Base-by-base conservation (phyloP, 2,329 filamentous ascomycete species). In the Penicillium sp. region DNA sequence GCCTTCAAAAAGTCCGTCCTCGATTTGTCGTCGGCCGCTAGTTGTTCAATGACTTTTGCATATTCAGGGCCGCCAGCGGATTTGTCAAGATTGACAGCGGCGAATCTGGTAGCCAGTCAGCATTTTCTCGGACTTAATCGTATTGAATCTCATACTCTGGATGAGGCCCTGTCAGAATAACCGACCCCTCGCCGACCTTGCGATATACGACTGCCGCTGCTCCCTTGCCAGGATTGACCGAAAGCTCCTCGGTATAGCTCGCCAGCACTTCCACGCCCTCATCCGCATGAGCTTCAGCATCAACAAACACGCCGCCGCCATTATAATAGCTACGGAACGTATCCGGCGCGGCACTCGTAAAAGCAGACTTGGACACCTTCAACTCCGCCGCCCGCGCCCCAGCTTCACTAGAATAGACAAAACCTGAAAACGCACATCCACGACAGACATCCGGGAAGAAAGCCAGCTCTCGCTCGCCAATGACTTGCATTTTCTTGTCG, bases 301-400 rank as follows among this genome's bases (percentile, higher is more conserved):
- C 87, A 1, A 96, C 90, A 75, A 97, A 99, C 1, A 96, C 85
- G 3, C 94, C 92, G 0, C 94, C 94, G 0, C 94, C 94, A 64
- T 99, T 99, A 71, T 93, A 97, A 69, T 99, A 99, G 14, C 85
- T 87, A 53, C 81, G 78, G 59, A 96, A 90, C 1, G 79, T 77
- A 1, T 84, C 80, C 0, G 86, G 82, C 1, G 75, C 73, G 0
- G 77, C 80, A 43, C 69, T 70, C 0, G 74, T 71, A 59, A 95
- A 83, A 0, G 79, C 77, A 2, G 78, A 79, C 61, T 83, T 84
- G 12, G 82, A 77, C 12, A 94, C 84, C 52, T 79, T 81, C 47
- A 97, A 64, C 57, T 82, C 79, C 0, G 85, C 85, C 2, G 90
- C 90, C 64, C 84, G 82, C 1, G 94, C 90, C 1, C 94, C 94